Evolutionary conservation across 2,329 filamentous ascomycete species (phyloP).

Genomic region (Neocatenulostroma microsporum): DNA sequence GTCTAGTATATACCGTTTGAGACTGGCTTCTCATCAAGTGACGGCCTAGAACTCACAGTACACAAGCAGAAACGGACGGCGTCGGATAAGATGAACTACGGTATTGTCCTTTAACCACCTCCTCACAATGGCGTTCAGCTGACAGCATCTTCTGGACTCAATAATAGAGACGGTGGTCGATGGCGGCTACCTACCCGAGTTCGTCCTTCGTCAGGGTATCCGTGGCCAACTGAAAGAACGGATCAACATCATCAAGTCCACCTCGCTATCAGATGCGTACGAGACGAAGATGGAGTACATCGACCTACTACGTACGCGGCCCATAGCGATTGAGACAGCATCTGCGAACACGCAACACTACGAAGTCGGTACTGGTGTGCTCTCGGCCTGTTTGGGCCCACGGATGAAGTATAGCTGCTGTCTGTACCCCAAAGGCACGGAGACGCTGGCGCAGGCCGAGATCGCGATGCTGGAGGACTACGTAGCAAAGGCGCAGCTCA

Average conservation of each 20-base stretch:
- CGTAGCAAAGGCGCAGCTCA: conserved; percentile 51
- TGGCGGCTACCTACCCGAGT: conserved; percentile 56
- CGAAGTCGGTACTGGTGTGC: conserved; percentile 60
- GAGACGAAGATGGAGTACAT: conserved; percentile 59
- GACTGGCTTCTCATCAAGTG: too few species aligned
- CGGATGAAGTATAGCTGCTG: conserved; percentile 67
- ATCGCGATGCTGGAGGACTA: conserved; percentile 58
- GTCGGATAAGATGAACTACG: too few species aligned
- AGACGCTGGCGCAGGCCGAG: conserved; percentile 59
- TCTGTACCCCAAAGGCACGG: conserved; percentile 54
- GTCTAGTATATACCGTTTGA: too few species aligned
- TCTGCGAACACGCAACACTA: conserved; percentile 64
- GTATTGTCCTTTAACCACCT: too few species aligned
- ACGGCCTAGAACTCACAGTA: too few species aligned
- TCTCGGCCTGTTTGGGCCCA: conserved; percentile 55
- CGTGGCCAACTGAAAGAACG: conserved; percentile 58
- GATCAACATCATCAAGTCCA: conserved; percentile 47
- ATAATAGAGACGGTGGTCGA: conserved; percentile 54
- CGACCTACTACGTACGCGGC: conserved; percentile 48
- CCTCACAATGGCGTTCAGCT: too few species aligned
- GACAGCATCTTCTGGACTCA: conserved; percentile 24
- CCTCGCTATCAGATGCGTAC: conserved; percentile 47
- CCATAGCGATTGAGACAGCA: conserved; percentile 61
- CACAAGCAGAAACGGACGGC: too few species aligned
- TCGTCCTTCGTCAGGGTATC: conserved; percentile 57